A percentile compares a stretch with the other conserved stretches of the same genome.
Conservation (phyloP, 2,329 filamentous ascomycete genomes). For the Alternaria tenuissima region DNA sequence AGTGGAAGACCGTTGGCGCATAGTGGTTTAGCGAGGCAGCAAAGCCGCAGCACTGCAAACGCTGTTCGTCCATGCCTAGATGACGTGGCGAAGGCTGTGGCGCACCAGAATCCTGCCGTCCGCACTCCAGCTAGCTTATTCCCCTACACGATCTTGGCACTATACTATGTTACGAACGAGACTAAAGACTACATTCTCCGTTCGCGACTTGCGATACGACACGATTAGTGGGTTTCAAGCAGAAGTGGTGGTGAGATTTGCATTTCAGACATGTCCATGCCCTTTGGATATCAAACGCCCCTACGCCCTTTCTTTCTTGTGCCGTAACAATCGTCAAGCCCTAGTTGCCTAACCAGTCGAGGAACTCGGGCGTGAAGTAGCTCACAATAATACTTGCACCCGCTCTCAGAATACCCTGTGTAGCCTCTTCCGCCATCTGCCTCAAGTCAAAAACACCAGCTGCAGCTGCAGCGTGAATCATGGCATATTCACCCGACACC, state of each 20-base stretch:
- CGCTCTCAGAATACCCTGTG: constrained; percentile 89
- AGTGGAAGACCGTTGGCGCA: background rate
- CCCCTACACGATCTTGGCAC: background rate
- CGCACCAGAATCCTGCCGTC: background rate
- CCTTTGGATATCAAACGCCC: constrained; percentile 7
- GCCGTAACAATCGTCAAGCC: background rate
- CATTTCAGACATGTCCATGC: background rate
- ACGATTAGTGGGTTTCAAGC: background rate
- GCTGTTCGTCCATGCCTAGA: background rate
- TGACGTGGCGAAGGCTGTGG: background rate
- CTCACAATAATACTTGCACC: constrained; percentile 92
- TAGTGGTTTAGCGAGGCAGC: background rate
- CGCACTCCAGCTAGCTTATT: background rate
- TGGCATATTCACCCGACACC: constrained; percentile 95
- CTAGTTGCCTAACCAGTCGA: constrained; percentile 65
- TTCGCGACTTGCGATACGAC: background rate
- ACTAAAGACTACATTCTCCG: background rate
- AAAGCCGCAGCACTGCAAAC: background rate
- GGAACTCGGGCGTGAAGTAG: constrained; percentile 87
- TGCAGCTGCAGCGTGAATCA: constrained; percentile 96
- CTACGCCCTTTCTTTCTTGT: background rate
- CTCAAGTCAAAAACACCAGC: constrained; percentile 96
- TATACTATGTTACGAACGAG: background rate
- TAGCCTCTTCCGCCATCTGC: constrained; percentile 92
- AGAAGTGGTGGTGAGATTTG: constrained; percentile 1